These are phyloP conservation scores for Gamsiella multidivaricata DNA, from an alignment of 192 early-diverging fungal species.

Conservation along the genomic window DNA sequence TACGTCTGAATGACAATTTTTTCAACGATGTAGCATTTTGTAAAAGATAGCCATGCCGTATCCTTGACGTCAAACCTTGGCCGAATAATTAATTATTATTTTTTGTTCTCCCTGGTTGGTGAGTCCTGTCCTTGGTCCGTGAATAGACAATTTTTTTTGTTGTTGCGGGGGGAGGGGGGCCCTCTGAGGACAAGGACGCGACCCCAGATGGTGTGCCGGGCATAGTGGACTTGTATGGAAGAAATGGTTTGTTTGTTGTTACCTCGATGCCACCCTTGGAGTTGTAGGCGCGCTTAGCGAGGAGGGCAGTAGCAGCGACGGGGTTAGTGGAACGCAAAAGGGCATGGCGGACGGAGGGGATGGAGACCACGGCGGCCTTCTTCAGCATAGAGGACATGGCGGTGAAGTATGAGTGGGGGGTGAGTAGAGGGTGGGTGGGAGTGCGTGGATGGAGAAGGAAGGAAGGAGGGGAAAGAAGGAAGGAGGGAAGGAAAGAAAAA, in stretches of 20 bases:
- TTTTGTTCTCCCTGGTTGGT: too few relatives aligned
- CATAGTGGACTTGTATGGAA: too few relatives aligned
- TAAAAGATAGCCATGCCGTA: background rate
- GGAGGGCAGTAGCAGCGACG: constrained; percentile 37
- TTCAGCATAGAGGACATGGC: constrained; percentile 47
- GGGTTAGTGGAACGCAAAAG: constrained; percentile 52
- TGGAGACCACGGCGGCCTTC: constrained; percentile 51
- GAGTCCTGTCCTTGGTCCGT: too few relatives aligned
- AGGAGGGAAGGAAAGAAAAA: background rate
- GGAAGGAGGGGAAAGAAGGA: background rate
- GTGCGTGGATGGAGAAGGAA: background rate
- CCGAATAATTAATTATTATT: background rate
- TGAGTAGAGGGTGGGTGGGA: constrained; percentile 13
- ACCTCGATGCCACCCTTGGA: constrained; percentile 53
- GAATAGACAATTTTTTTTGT: too few relatives aligned
- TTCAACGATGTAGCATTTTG: too few relatives aligned
- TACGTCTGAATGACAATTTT: background rate
- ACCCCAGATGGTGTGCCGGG: too few relatives aligned
- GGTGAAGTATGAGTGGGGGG: constrained; percentile 3
- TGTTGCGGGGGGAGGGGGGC: background rate
- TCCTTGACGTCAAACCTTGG: constrained; percentile 2
- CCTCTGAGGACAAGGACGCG: too few relatives aligned
- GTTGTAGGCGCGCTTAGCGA: constrained; percentile 47
- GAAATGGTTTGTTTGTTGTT: constrained; percentile 20
- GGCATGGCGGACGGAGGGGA: constrained; percentile 51